These are phyloP conservation scores for Colletotrichum lindemuthianum DNA, from an alignment of 2,329 filamentous ascomycete genomes.

Conservation along the genomic window DNA sequence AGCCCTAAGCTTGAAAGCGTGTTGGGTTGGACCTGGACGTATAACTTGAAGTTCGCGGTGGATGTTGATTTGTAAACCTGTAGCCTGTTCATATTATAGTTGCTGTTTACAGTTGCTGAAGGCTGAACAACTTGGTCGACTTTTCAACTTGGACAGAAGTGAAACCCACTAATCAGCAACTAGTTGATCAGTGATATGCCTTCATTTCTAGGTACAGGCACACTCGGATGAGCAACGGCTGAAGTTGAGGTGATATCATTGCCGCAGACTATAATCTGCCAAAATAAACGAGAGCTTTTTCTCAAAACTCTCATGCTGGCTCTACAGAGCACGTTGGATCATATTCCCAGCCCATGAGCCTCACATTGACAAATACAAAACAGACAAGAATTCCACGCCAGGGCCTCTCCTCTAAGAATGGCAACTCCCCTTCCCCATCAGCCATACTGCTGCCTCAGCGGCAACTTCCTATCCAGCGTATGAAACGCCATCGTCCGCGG, in stretches of 20 bases:
- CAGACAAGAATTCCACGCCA: too few species aligned
- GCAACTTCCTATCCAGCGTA: slow-evolving; percentile 67
- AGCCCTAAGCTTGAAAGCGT: too few species aligned
- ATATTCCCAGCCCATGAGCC: not conserved
- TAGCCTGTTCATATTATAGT: too few species aligned
- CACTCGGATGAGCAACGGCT: not conserved
- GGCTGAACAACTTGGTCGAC: not conserved
- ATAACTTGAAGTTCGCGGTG: too few species aligned
- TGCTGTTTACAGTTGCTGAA: too few species aligned
- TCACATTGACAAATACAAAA: not conserved
- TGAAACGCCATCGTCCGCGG: slow-evolving; percentile 76
- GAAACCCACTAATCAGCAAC: not conserved
- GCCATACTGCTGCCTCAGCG: slow-evolving; percentile 53
- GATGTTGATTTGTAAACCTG: not conserved
- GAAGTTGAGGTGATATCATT: not conserved
- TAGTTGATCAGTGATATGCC: not conserved
- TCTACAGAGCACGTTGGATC: not conserved
- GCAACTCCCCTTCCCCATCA: slow-evolving; percentile 1
- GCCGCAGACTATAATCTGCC: not conserved
- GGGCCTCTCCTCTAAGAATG: too few species aligned
- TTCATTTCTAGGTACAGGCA: not conserved
- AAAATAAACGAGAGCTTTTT: not conserved
- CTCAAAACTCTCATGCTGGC: not conserved
- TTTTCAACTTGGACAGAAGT: not conserved
- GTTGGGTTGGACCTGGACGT: too few species aligned